These are phyloP conservation scores for Bidens hawaiensis DNA, from an alignment of 140 eudicot genomes.

Conservation along the genomic window DNA sequence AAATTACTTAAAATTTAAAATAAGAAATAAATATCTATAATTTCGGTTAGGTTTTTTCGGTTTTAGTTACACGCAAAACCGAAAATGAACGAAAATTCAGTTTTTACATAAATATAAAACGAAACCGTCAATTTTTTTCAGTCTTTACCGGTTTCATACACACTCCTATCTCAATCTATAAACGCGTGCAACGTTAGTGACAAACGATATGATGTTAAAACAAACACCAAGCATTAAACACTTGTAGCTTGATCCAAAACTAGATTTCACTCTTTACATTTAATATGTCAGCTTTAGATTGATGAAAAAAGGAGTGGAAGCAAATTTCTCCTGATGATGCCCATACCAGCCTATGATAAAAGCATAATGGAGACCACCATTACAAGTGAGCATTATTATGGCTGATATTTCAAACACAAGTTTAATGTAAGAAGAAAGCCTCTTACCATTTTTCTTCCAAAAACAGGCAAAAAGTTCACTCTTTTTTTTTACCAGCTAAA, in stretches of 20 bases:
- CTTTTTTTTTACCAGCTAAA: slow-evolving; percentile 26
- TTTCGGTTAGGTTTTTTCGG: no score
- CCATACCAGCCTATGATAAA: slow-evolving; percentile 37
- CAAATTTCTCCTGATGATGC: slow-evolving; percentile 41
- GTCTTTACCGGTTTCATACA: no score
- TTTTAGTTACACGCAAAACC: no score
- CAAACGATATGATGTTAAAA: background rate
- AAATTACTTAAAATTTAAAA: no score
- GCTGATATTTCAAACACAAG: background rate
- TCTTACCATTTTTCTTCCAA: slow-evolving; percentile 21
- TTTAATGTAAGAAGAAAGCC: slow-evolving; percentile 6
- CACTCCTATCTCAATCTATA: background rate
- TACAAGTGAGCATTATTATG: slow-evolving; percentile 35
- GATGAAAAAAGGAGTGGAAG: slow-evolving; percentile 36
- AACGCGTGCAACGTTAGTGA: background rate
- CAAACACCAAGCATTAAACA: slow-evolving; percentile 3
- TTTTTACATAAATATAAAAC: no score
- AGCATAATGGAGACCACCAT: slow-evolving; percentile 38
- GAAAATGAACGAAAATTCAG: no score
- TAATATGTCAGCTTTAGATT: slow-evolving; percentile 21
- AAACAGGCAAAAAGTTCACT: slow-evolving; percentile 16
- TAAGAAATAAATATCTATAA: no score
- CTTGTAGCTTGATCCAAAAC: slow-evolving; percentile 9
- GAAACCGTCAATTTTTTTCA: no score
- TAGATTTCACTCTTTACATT: slow-evolving; percentile 13